Percentiles rank a stretch among this genome's conserved stretches.
phyloP scores from a whole-genome alignment of 495 filamentous ascomycete genomes.

The Xeromyces bisporus region DNA sequence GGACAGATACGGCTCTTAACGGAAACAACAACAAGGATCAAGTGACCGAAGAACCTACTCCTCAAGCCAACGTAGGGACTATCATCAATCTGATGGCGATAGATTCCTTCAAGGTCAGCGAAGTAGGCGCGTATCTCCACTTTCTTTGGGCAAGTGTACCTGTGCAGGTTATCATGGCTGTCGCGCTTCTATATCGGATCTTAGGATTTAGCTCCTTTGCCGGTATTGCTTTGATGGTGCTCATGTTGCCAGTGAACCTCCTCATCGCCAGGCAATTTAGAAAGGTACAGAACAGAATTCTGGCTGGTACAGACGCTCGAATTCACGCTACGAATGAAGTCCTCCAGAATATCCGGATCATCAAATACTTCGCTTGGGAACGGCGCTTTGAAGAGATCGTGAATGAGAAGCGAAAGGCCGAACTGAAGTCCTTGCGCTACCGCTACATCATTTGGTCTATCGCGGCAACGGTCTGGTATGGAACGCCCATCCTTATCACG shows the following conservation, averaged over 20 bases:
- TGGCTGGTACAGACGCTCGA: constrained; percentile 86
- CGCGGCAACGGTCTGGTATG: constrained; percentile 90
- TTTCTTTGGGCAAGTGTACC: constrained; percentile 78
- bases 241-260: constrained; percentile 80
- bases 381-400: constrained; percentile 75
- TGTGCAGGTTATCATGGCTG: constrained; percentile 59
- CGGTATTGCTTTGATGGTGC: constrained; percentile 78
- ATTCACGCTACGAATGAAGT: constrained; percentile 97
- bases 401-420: constrained; percentile 65
- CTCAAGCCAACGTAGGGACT: constrained; percentile 63
- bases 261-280: constrained; percentile 71
- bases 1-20: constrained; percentile 15
- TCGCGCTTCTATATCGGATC: constrained; percentile 67
- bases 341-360: constrained; percentile 93
- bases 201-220: constrained; percentile 88
- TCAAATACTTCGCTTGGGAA: constrained; percentile 99
- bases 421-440: constrained; percentile 59
- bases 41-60: constrained; percentile 33
- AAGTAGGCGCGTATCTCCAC: constrained; percentile 81
- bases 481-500: constrained; percentile 87
- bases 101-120: constrained; percentile 95
- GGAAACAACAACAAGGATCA: constrained; percentile 23
- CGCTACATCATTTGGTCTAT: constrained; percentile 83
- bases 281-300: constrained; percentile 70
- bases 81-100: constrained; percentile 99